Conservation (phyloP, 2,329 filamentous ascomycete genomes). For the Fusarium concolor region DNA sequence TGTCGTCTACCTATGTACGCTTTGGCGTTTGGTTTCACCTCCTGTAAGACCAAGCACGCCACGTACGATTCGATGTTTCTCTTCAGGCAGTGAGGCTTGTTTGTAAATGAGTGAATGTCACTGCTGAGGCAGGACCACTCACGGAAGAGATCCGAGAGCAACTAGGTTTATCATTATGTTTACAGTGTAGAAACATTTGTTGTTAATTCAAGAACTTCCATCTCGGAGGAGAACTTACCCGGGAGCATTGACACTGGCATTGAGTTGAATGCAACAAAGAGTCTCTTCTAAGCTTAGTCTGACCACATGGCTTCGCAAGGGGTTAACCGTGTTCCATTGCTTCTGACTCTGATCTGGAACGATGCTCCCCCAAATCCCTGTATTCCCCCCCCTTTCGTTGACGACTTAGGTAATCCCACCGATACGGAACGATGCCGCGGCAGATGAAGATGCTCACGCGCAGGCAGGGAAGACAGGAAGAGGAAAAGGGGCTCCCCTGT, state of each 20-base stretch:
- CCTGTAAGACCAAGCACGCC: background rate
- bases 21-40: conserved; percentile 14
- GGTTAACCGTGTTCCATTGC: conserved; percentile 30
- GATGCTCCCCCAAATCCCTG: conserved; percentile 25
- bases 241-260: conserved; percentile 10
- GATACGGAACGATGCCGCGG: conserved; percentile 16
- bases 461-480: conserved; percentile 8
- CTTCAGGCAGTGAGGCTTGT: background rate
- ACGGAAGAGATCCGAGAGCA: background rate
- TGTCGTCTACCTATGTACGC: background rate
- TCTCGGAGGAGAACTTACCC: conserved; percentile 7
- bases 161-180: conserved; percentile 3
- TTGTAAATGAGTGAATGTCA: background rate
- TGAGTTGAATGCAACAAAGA: background rate
- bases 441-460: conserved; percentile 40
- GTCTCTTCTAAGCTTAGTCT: conserved; percentile 7
- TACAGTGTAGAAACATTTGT: background rate
- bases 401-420: conserved; percentile 23
- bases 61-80: background rate
- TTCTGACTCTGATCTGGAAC: conserved; percentile 36
- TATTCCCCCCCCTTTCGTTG: conserved; percentile 26
- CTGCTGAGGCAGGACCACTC: background rate
- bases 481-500: conserved; percentile 35
- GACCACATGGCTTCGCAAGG: conserved; percentile 39
- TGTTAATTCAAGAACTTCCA: background rate